Base-by-base conservation (phyloP, 768 basidiomycete genomes). In the Hygrocybe punicea region DNA sequence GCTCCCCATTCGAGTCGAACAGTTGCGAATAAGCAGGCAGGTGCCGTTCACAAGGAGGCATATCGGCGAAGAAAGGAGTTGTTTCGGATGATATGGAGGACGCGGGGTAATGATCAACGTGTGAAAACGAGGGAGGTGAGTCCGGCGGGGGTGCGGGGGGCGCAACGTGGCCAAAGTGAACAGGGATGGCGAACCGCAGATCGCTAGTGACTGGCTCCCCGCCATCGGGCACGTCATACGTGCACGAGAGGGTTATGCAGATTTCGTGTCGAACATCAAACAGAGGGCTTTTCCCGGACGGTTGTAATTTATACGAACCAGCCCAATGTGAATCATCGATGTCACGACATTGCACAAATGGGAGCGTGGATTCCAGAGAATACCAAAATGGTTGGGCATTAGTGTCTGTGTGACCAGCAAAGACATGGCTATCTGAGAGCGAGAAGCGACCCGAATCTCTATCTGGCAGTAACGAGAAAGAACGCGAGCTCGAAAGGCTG, bases 21-120 rank as follows among this genome's bases (percentile, higher is more conserved):
- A 93, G 76, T 61, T 91, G 88, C 5, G 87, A 89, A 65, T 93
- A 93, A 3, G 85, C 80, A 2, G 91, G 91, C 17, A 90, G 81
- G 24, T 61, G 69, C 9, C 62, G 51, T 34, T 72, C 53, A 48
- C 58, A 65, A 14, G 37, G 42, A 23, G 42, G n/a, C 23, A 37
- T 37, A 46, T 56, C 44, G 9, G 14, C 25, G 46, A 39, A 14
- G 16, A 56, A 46, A 23, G 37, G 55, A 63, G 58, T 72, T 73
- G 57, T 75, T 71, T 9, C 69, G 58, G 16, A 76, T 65, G 21
- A 76, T 71, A 0, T 54, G 69, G 2, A 73, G 73, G n/a, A 75
- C 42, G 25, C 71, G 66, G 3, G 71, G 69, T 61, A 74, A 73
- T 7, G 74, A 72, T 4, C 74, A 72, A 19, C 74, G 70, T 1